Conservation (phyloP, 306 rosid genomes). For the Vigna angularis region DNA sequence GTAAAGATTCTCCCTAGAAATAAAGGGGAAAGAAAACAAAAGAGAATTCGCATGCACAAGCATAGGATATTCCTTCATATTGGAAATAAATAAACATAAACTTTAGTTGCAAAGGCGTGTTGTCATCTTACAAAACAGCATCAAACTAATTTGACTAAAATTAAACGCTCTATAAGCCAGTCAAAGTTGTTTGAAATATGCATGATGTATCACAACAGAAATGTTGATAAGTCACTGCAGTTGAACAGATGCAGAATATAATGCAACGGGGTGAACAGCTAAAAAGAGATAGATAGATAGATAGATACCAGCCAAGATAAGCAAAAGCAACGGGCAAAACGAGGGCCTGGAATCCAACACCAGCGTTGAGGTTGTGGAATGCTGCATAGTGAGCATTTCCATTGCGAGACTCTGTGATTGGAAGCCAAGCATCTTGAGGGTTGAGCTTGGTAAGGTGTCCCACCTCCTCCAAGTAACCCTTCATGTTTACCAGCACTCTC, state of each 20-base stretch:
- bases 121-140: constrained; percentile 18
- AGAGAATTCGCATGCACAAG: not conserved
- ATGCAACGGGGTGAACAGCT: not conserved
- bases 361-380: constrained; percentile 97
- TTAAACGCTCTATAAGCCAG: not conserved
- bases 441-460: constrained; percentile 97
- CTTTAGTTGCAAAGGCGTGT: not conserved
- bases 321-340: constrained; percentile 95
- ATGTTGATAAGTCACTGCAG: too few species aligned
- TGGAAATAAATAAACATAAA: not conserved
- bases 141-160: not conserved
- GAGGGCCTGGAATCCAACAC: constrained; percentile 93
- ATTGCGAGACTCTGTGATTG: constrained; percentile 96
- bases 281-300: constrained; percentile 41
- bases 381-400: constrained; percentile 99
- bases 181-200: too few species aligned
- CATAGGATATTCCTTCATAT: constrained; percentile 9
- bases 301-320: constrained; percentile 87
- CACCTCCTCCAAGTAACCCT: constrained; percentile 92
- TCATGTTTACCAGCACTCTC: constrained; percentile 90
- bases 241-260: not conserved
- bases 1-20: constrained; percentile 19
- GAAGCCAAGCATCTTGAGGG: constrained; percentile 99
- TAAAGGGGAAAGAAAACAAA: not conserved
- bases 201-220: too few species aligned